These are phyloP conservation scores for Miscanthus lutarioriparius DNA, from an alignment of 176 grass and related monocot species.

Conservation along the genomic window DNA sequence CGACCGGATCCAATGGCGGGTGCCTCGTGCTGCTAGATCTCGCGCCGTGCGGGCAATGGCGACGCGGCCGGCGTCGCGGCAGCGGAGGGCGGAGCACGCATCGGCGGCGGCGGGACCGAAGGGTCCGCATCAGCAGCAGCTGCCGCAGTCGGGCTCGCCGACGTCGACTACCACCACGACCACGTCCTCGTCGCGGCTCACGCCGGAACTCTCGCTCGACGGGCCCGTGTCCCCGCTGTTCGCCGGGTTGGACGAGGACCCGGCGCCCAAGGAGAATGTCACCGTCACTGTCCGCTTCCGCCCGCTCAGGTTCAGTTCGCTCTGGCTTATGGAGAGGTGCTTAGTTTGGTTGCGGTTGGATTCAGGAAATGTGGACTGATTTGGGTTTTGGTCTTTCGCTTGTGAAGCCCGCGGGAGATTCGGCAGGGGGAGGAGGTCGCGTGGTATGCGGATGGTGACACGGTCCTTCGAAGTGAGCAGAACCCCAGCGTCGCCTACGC, in stretches of 20 bases:
- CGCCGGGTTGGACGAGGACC: constrained; percentile 48
- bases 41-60: constrained; percentile 47
- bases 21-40: constrained; percentile 41
- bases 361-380: constrained; percentile 53
- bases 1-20: constrained; percentile 39
- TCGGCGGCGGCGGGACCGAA: constrained; percentile 7
- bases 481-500: constrained; percentile 80
- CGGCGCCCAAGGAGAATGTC: constrained; percentile 82
- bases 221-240: constrained; percentile 61
- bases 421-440: constrained; percentile 96
- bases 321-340: background rate
- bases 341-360: constrained; percentile 22
- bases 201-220: constrained; percentile 72
- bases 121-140: constrained; percentile 17
- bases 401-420: constrained; percentile 91
- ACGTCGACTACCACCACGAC: constrained; percentile 66
- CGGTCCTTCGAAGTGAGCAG: constrained; percentile 88
- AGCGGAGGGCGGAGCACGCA: constrained; percentile 47
- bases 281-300: constrained; percentile 98
- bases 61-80: constrained; percentile 49
- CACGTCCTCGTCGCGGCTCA: constrained; percentile 68
- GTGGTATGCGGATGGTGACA: constrained; percentile 98
- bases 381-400: constrained; percentile 37
- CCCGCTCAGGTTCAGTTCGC: constrained; percentile 68
- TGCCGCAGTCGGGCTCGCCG: constrained; percentile 57